These are phyloP conservation scores for Fusarium zealandicum DNA, from an alignment of 2,329 filamentous ascomycete genomes.

Conservation along the genomic window DNA sequence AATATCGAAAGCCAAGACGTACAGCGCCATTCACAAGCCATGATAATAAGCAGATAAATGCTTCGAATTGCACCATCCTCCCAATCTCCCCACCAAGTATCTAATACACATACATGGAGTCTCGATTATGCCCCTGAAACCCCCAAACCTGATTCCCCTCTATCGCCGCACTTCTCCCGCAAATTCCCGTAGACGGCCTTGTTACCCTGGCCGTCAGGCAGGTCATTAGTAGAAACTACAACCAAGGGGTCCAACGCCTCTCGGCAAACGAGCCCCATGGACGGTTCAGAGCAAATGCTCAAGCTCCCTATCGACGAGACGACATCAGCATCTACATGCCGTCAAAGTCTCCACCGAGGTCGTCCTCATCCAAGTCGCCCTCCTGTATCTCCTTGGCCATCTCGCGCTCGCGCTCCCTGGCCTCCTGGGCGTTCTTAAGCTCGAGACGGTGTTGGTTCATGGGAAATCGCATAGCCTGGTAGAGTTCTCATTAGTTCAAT, in stretches of 20 bases:
- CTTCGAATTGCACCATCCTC: constrained; percentile 16
- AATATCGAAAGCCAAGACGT: neutral
- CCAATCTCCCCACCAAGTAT: constrained; percentile 25
- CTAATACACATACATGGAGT: constrained; percentile 40
- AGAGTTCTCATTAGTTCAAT: constrained; percentile 25
- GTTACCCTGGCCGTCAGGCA: constrained; percentile 19
- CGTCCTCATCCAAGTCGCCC: constrained; percentile 94
- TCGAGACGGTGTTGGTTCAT: constrained; percentile 99
- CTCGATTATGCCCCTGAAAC: constrained; percentile 19
- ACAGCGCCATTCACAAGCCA: neutral
- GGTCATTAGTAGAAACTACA: constrained; percentile 33
- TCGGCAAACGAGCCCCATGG: constrained; percentile 14
- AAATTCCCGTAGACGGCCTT: constrained; percentile 17
- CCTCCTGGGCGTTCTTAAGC: constrained; percentile 97
- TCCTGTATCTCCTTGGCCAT: constrained; percentile 99
- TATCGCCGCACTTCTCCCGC: constrained; percentile 19
- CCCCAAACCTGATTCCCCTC: constrained; percentile 18
- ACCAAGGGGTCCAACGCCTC: constrained; percentile 19
- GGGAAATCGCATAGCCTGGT: constrained; percentile 93
- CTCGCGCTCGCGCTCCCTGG: constrained; percentile 94
- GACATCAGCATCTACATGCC: constrained; percentile 72
- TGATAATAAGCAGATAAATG: constrained; percentile 17
- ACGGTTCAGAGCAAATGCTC: constrained; percentile 16
- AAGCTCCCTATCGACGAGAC: constrained; percentile 15
- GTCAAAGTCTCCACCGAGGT: constrained; percentile 94